Evolutionary conservation across 192 early-diverging fungal genomes (phyloP).

Genomic region (Pilobolus umbonatus): DNA sequence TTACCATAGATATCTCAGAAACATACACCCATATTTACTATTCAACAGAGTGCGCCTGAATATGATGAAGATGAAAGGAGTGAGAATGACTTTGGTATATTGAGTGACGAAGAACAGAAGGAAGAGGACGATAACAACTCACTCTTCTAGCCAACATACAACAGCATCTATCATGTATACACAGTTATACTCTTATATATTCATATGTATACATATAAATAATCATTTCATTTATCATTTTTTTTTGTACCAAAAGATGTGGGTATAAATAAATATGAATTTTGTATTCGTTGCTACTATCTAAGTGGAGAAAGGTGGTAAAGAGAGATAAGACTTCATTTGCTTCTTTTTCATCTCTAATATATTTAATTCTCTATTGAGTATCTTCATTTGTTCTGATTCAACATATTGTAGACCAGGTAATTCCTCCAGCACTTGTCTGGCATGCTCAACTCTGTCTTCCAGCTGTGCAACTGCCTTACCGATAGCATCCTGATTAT

Average conservation of each 20-base stretch:
- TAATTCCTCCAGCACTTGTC: slow-evolving; percentile 24
- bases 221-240: no score
- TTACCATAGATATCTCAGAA: slow-evolving; percentile 34
- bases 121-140: neutral
- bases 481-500: slow-evolving; percentile 23
- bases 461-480: slow-evolving; percentile 29
- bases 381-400: slow-evolving; percentile 27
- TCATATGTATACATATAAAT: no score
- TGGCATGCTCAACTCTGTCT: slow-evolving; percentile 25
- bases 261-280: no score
- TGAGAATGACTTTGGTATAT: slow-evolving; percentile 37
- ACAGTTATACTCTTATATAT: no score
- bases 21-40: slow-evolving; percentile 55
- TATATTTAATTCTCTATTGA: slow-evolving; percentile 17
- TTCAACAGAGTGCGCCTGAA: slow-evolving; percentile 59
- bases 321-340: slow-evolving; percentile 4
- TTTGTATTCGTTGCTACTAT: no score
- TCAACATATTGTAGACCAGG: slow-evolving; percentile 31
- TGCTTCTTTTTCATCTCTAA: slow-evolving; percentile 20
- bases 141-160: no score
- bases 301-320: no score
- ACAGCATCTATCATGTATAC: no score
- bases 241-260: no score
- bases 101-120: slow-evolving; percentile 31
- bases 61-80: slow-evolving; percentile 54